These are phyloP conservation scores for Sclerospora graminicola DNA, from an alignment of 352 stramenopile species.

Conservation along the genomic window DNA sequence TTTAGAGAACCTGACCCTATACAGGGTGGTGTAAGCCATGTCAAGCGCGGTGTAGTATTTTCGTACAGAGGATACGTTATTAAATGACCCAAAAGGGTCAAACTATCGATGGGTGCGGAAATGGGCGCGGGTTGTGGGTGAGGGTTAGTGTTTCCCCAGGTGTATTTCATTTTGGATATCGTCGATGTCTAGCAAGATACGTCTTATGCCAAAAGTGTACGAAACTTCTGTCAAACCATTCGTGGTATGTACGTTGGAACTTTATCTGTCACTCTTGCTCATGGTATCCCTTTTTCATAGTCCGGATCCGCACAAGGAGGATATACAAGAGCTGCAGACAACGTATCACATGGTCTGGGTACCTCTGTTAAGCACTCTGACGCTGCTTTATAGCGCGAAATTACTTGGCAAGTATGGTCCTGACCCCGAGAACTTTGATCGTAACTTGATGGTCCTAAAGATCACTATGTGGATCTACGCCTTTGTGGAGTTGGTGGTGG, in stretches of 20 bases:
- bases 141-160: too few relatives aligned
- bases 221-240: slow-evolving; percentile 27
- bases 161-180: too few relatives aligned
- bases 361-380: slow-evolving; percentile 24
- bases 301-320: slow-evolving; percentile 18
- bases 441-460: slow-evolving; percentile 38
- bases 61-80: too few relatives aligned
- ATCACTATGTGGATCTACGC: slow-evolving; percentile 36
- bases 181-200: too few relatives aligned
- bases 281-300: slow-evolving; percentile 47
- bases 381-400: slow-evolving; percentile 27
- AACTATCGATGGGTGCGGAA: too few relatives aligned
- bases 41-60: too few relatives aligned
- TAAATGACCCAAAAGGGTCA: too few relatives aligned
- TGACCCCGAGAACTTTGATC: slow-evolving; percentile 34
- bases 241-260: slow-evolving; percentile 34
- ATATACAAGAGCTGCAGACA: slow-evolving; percentile 40
- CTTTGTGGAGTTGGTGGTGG: slow-evolving; percentile 31
- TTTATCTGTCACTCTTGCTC: slow-evolving; percentile 46
- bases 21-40: too few relatives aligned
- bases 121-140: too few relatives aligned
- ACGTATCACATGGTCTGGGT: slow-evolving; percentile 43
- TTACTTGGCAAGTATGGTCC: slow-evolving; percentile 28
- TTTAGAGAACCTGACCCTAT: too few relatives aligned
- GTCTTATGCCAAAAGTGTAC: slow-evolving; percentile 8